Base-by-base conservation (phyloP, 371 early-diverging fungal genomes). In the Cokeromyces recurvatus region DNA sequence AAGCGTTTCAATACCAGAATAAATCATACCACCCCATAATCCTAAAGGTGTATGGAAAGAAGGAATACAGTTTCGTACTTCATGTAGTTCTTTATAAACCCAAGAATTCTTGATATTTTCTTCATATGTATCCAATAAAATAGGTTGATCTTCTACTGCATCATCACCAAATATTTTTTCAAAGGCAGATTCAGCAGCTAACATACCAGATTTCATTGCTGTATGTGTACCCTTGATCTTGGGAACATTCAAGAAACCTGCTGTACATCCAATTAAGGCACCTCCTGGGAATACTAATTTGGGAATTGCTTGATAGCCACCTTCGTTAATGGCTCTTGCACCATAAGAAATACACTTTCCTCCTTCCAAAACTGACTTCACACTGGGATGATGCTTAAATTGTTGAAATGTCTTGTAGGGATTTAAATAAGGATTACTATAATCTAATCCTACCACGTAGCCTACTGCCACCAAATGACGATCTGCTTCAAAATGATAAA, bases 151-250 rank as follows among this genome's bases (percentile, higher is more conserved):
- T 42, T 72, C 53, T 1, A 16, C 32, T 21, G 32, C 21, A 0
- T 21, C 22, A 27, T 66, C 68, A 9, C 62, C 70, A 20, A 77
- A 78, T 39, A 95, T 45, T 2, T 79, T 77, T 4, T 84, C 81
- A 57, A 77, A 90, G 9, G 87, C 81, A 20, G 93, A 79, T 57
- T 98, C 98, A 31, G 90, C 91, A 22, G 89, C 90, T 24, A 91
- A 55, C 76, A 91, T 92, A 44, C 97, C 97, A 17, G 90, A 90
- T 65, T 93, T 93, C 96, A 98, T 97, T 46, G 98, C 96, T 21
- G 92, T 94, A 73, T 98, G 98, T 1, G 97, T 98, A 27, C 98
- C 98, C 77, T 98, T 98, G 62, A 98, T 95, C 74, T 98, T 98
- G 49, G 97, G 91, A 37, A 98, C 85, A 68, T 98, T 98, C 60